Base-by-base conservation (phyloP, 1,139 yeast species). In the Suhomyces kunorum region DNA sequence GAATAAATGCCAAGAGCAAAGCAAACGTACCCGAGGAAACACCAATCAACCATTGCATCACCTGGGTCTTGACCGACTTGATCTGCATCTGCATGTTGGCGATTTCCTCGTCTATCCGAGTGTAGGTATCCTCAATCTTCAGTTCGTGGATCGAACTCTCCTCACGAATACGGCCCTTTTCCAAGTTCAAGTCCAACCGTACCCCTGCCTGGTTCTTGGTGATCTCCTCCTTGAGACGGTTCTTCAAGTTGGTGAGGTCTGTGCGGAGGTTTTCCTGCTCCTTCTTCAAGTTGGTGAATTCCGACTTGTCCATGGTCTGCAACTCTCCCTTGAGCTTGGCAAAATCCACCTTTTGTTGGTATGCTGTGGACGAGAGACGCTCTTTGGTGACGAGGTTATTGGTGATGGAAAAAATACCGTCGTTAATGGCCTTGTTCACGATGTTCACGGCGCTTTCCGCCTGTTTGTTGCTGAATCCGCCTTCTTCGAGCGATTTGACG, bases 1-100 rank as follows among this genome's bases (percentile, higher is more conserved):
- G 76, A 38, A 89, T 86, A 60, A 92, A 92, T 2, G 98, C 97
- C 53, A 92, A 69, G 35, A 92, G 84, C 46, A 92, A 74, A 12
- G 98, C 97, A 67, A 90, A 87, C 2, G 97, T 87, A 85, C 98
- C 98, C 1, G 98, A 89, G 56, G 96, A 87, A 17, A 92, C 97
- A 73, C 98, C 98, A 55, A 92, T 88, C 50, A 92, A 76, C 98
- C 98, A 92, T 64, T 92, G 98, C 81, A 88, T 81, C 36, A 92
- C 97, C 61, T 92, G 97, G 2, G 96, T 87, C 66, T 92, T 90
- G 26, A 92, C 96, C 31, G 87, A 81, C 56, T 90, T 96, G 49
- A 92, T 89, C 63, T 90, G 96, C 74, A 90, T 87, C 61, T 87
- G 90, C 79, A 92, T 87, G 59, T 92, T 90, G 34, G 94, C 86